Conservation (phyloP, 2,329 filamentous ascomycete species). For the Verruconis gallopava region DNA sequence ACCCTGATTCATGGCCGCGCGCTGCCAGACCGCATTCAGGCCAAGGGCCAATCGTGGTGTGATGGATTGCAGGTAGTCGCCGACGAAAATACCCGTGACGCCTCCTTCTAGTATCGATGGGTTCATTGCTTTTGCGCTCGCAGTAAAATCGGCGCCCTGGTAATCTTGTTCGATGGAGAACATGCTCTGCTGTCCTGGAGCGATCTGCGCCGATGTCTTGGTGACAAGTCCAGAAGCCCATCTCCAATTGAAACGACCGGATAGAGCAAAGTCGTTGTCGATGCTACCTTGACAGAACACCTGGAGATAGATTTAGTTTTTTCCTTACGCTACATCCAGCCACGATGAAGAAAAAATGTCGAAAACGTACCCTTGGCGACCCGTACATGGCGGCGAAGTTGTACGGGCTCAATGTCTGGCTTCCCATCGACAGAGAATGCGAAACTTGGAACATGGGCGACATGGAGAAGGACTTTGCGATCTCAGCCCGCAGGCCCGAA, state of each 20-base stretch:
- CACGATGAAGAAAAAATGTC: background rate
- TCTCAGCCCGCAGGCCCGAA: conserved; percentile 84
- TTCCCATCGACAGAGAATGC: conserved; percentile 89
- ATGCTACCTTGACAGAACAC: conserved; percentile 91
- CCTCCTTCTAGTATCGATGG: conserved; percentile 88
- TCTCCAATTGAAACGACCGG: conserved; percentile 84
- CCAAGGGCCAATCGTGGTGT: conserved; percentile 79
- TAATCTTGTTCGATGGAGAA: conserved; percentile 94
- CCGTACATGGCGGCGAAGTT: conserved; percentile 90
- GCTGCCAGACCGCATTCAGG: conserved; percentile 89
- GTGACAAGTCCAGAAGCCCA: conserved; percentile 70
- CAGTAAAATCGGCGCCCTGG: conserved; percentile 82
- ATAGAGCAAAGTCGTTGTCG: conserved; percentile 82
- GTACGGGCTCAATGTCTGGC: conserved; percentile 82
- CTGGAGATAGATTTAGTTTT: conserved; percentile 32
- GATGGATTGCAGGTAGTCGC: conserved; percentile 86
- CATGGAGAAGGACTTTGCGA: conserved; percentile 93
- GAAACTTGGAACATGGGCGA: conserved; percentile 92
- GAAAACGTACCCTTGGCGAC: conserved; percentile 66
- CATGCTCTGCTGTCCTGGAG: conserved; percentile 65
- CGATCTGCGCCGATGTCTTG: conserved; percentile 79
- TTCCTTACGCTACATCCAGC: background rate
- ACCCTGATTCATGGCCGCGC: conserved; percentile 65
- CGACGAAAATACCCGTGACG: conserved; percentile 88
- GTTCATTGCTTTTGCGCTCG: conserved; percentile 86